Base-by-base conservation (phyloP, 2,329 filamentous ascomycete species). In the Colletotrichum lindemuthianum region DNA sequence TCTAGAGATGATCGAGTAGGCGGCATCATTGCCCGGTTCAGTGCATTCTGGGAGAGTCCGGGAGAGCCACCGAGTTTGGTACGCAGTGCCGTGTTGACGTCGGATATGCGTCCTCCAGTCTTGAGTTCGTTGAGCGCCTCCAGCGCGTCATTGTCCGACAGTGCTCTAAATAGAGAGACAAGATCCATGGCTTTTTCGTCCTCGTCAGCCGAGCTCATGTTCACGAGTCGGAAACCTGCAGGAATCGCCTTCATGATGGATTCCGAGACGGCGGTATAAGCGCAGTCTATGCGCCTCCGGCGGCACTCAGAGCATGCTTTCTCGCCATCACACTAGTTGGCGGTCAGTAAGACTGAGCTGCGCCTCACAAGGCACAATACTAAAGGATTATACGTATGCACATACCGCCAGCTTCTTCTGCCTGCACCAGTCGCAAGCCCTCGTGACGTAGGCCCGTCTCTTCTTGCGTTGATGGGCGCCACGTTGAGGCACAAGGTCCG, bases 401-500 rank as follows among this genome's bases (percentile, higher is more conserved):
- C 55, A 13, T 24, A 58, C 55, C 6, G 55, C 55, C 9, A 12
- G 34, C 37, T 58, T 58, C 24, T 34, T 58, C 7, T 33, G n/a
- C 36, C 44, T 24, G 8, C 55, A 58, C 32, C 15, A 41, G n/a
- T 58, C 47, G 32, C 55, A 58, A 7, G 55, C 55, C 33, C 36
- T 58, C 5, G 55, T 9, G 2, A 33, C 33, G 13, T 58, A 50
- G 10, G 44, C 24, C 1, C 55, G 55, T 13, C 44, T 36, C 15
- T 45, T 34, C 10, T 58, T 58, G n/a, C 34, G 55, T 2, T 47
- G 5, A 4, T 12, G 8, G 44, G 10, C 44, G 13, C 24, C 24
- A 24, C 4, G 24, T 24, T 24, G 24, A 24, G 24, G 24, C 24
- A 24, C 24, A 24, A 24, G 24, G 24, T 24, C 24, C 24, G 24